Base-by-base conservation (phyloP, 1,284 basidiomycete species). In the Microbotryum lychnidis-dioicae region DNA sequence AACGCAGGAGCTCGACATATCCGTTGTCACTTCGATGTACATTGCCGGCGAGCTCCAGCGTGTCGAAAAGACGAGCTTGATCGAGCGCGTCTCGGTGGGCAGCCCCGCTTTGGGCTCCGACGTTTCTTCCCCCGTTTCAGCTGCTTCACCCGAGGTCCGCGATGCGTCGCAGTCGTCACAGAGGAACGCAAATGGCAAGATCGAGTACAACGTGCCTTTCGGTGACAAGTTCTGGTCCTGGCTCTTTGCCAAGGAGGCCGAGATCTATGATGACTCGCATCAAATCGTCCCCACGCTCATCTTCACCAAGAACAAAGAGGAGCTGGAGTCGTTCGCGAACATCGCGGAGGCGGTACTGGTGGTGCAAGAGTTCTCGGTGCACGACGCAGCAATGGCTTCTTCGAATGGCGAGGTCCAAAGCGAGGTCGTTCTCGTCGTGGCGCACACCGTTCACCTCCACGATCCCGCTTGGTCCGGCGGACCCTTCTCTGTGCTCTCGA, bases 321-420 rank as follows among this genome's bases (percentile, higher is more conserved):
- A 75, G 65, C 72, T 74, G 10, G 67, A 70, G 51, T 71, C 71
- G 2, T 69, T 76, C 18, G 70, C 70, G 10, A 71, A 75, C 65
- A 75, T 70, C 14, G 67, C 76, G 10, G 66, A 70, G 3, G 72
- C 72, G 45, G 68, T 76, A 51, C 73, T 75, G 21, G 72, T 76
- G 61, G 64, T 76, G 8, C 76, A 77, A 54, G 76, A 77, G 64
- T 70, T 76, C 63, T 72, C 76, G 55, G 71, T 75, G n/a, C 69
- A 69, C 8, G n/a, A 14, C 12, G 21, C 27, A 10, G 53, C 50
- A 9, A 6, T 29, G 16, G 37, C 61, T 16, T 45, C 71, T 54
- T 73, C 72, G 51, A 70, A 72, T 1, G 76, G 76, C 1, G 73
- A 69, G 64, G 69, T 69, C 49, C 56, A 74, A 4, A 76, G 76